Conservation (phyloP, 2,329 filamentous ascomycete genomes). For the Clonostachys solani region DNA sequence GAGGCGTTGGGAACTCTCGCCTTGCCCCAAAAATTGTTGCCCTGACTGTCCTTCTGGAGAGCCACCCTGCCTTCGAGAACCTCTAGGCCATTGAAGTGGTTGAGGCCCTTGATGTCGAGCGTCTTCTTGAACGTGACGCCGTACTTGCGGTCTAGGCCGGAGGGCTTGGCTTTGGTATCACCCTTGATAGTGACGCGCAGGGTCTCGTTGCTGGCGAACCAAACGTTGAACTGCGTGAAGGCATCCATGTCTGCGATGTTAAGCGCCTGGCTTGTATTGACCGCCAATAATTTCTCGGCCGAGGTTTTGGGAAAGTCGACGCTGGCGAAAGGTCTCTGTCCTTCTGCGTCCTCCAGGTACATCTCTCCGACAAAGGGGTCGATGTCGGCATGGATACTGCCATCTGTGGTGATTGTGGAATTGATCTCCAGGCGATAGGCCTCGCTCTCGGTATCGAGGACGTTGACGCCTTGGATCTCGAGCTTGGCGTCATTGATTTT, state of each 20-base stretch:
- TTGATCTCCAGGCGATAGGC: conserved; percentile 50
- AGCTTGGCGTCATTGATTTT: conserved; percentile 51
- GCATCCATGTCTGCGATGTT: conserved; percentile 40
- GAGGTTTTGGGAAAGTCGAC: conserved; percentile 48
- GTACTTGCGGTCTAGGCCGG: conserved; percentile 42
- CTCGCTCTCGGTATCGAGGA: conserved; percentile 38
- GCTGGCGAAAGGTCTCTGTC: conserved; percentile 42
- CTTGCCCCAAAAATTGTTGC: conserved; percentile 57
- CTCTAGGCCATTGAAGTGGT: conserved; percentile 50
- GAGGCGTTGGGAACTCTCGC: conserved; percentile 61
- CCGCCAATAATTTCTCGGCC: conserved; percentile 38
- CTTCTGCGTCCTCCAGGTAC: conserved; percentile 45
- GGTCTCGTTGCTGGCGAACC: conserved; percentile 45
- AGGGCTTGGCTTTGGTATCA: conserved; percentile 45
- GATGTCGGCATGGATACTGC: conserved; percentile 45
- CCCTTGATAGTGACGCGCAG: conserved; percentile 47
- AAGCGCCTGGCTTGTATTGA: conserved; percentile 47
- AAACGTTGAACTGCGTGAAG: conserved; percentile 50
- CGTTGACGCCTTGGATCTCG: conserved; percentile 43
- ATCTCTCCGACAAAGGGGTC: conserved; percentile 46
- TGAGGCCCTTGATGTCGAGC: conserved; percentile 43
- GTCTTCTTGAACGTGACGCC: conserved; percentile 53
- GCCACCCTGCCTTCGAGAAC: conserved; percentile 47
- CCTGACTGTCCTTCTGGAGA: conserved; percentile 28
- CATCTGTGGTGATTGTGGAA: conserved; percentile 48